phyloP scores from a whole-genome alignment of 305 asterid genomes.

The Stenogyne calaminthoides region DNA sequence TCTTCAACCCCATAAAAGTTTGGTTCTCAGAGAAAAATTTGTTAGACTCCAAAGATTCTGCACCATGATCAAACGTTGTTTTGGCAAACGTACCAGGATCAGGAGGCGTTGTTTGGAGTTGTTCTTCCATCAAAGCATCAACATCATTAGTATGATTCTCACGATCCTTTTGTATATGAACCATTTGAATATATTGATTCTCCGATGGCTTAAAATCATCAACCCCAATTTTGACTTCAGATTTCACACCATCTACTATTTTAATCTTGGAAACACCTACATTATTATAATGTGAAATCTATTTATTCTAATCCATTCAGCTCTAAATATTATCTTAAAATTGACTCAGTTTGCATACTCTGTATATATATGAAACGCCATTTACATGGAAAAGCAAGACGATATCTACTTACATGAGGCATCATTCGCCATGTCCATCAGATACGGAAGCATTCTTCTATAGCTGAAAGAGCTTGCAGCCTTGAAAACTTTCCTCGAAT shows the following conservation, averaged over 20 bases:
- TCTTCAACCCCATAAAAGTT: conserved; percentile 20
- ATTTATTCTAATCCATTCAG: background rate
- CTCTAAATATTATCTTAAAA: background rate
- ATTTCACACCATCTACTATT: conserved; percentile 34
- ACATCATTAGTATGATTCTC: conserved; percentile 31
- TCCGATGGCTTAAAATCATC: conserved; percentile 25
- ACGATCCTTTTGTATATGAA: background rate
- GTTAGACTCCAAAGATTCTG: conserved; percentile 26
- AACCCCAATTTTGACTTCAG: conserved; percentile 27
- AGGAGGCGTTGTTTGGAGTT: conserved; percentile 62
- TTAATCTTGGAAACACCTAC: conserved; percentile 50
- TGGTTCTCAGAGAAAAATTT: conserved; percentile 24
- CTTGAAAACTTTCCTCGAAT: conserved; percentile 54
- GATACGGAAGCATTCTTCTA: conserved; percentile 75
- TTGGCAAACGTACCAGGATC: conserved; percentile 44
- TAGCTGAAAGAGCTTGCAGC: conserved; percentile 66
- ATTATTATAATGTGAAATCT: background rate
- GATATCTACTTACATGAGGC: conserved; percentile 43
- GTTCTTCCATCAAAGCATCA: conserved; percentile 34
- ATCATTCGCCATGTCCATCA: conserved; percentile 51
- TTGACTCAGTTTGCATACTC: background rate
- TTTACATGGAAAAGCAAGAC: background rate
- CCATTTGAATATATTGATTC: conserved; percentile 21
- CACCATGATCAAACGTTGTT: conserved; percentile 14
- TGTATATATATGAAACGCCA: background rate